Evolutionary conservation across 805 yeast species (phyloP).

Genomic region (Saccharomycopsis selenospora): DNA sequence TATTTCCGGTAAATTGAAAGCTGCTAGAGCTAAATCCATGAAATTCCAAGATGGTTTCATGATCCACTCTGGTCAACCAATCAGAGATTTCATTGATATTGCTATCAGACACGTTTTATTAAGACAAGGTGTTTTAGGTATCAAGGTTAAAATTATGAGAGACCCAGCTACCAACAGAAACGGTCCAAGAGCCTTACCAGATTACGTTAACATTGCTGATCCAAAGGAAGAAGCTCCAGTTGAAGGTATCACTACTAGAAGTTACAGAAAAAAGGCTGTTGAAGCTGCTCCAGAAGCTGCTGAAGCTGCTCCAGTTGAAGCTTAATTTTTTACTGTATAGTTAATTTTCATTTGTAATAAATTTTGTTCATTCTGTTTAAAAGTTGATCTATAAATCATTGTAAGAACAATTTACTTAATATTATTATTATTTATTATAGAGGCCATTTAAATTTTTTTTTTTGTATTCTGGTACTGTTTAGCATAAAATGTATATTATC

Average conservation of each 20-base stretch:
- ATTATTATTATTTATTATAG: no score
- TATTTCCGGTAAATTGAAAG: conserved; percentile 98
- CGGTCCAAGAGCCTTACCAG: conserved; percentile 93
- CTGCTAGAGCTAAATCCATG: conserved; percentile 99
- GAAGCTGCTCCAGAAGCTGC: conserved; percentile 31
- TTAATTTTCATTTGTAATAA: no score
- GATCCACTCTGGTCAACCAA: conserved; percentile 99
- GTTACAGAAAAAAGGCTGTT: conserved; percentile 47
- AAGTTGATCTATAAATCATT: no score
- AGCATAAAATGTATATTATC: no score
- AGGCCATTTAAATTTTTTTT: no score
- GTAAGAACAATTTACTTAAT: no score
- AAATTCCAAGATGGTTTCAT: conserved; percentile 99
- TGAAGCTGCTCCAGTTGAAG: conserved; percentile 23
- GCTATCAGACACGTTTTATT: conserved; percentile 99
- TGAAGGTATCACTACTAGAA: conserved; percentile 75
- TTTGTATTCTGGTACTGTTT: no score
- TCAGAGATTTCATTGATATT: conserved; percentile 94
- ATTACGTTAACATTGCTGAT: conserved; percentile 84
- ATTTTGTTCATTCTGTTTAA: no score
- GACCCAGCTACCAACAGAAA: conserved; percentile 83
- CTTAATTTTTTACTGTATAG: conserved; percentile 10
- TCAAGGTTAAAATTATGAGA: conserved; percentile 98
- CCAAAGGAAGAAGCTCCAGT: conserved; percentile 90
- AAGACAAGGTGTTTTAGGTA: conserved; percentile 99